These are phyloP conservation scores for Camelina sativa DNA, from an alignment of 345 rosid species.

Conservation along the genomic window DNA sequence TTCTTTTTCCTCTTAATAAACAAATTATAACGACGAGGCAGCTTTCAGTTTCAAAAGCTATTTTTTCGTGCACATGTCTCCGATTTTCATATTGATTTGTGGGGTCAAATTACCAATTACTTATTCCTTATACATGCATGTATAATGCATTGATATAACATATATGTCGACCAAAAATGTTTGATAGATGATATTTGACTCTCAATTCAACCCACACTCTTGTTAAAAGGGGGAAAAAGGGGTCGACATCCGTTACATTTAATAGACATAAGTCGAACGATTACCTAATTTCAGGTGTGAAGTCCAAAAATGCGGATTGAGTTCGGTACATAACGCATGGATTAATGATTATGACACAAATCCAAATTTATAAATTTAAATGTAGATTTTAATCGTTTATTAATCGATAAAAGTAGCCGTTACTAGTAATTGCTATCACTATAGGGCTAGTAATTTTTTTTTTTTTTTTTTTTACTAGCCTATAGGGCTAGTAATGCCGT, in stretches of 20 bases:
- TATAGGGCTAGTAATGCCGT: background rate
- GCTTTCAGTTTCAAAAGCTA: conserved; percentile 11
- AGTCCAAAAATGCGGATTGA: background rate
- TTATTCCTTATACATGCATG: background rate
- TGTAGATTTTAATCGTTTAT: background rate
- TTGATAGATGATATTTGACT: background rate
- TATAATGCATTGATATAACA: background rate
- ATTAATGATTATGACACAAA: background rate
- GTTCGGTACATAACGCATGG: background rate
- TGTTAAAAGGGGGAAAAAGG: background rate
- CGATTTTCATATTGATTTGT: conserved; percentile 28
- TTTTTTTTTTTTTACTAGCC: no score
- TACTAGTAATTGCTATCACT: background rate
- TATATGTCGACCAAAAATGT: background rate
- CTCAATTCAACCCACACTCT: background rate
- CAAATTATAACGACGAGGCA: conserved; percentile 18
- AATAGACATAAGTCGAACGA: background rate
- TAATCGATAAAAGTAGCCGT: background rate
- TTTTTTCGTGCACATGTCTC: conserved; percentile 25
- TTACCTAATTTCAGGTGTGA: background rate
- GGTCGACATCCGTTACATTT: background rate
- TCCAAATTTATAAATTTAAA: background rate
- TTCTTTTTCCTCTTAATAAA: background rate
- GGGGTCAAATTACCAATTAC: conserved; percentile 21
- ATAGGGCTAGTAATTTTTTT: no score